Conservation (phyloP, 2,329 filamentous ascomycete species). For the Pochonia chlamydosporia region DNA sequence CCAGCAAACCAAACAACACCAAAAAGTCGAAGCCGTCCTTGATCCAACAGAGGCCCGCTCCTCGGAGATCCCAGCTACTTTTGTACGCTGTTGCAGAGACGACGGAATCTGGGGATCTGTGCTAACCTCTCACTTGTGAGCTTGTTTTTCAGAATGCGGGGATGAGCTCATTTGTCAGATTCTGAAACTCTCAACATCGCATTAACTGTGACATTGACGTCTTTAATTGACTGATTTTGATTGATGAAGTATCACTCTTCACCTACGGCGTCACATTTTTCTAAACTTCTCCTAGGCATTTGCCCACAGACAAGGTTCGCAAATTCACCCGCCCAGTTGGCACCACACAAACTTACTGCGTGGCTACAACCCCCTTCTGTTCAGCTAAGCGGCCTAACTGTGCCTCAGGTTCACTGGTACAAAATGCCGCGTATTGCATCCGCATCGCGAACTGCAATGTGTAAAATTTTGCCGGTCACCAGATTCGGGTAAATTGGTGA, state of each 20-base stretch:
- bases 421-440: too few relatives aligned
- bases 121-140: not conserved
- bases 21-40: not conserved
- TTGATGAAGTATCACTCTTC: not conserved
- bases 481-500: too few relatives aligned
- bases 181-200: not conserved
- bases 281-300: too few relatives aligned
- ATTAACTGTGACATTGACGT: not conserved
- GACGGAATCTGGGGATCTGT: not conserved
- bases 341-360: too few relatives aligned
- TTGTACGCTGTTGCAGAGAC: constrained; percentile 2
- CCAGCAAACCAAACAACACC: constrained; percentile 4
- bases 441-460: too few relatives aligned
- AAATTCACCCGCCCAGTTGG: too few relatives aligned
- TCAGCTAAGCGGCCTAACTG: too few relatives aligned
- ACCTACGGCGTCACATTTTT: not conserved
- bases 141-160: constrained; percentile 1
- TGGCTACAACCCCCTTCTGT: too few relatives aligned
- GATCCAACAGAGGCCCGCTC: not conserved
- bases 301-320: too few relatives aligned
- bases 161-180: not conserved
- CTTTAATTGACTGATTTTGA: not conserved
- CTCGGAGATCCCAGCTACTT: constrained; percentile 1
- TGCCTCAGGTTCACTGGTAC: too few relatives aligned
- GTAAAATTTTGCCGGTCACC: too few relatives aligned